Evolutionary conservation across 148 eudicot genomes (phyloP).

Genomic region (Rhododendron vialii): DNA sequence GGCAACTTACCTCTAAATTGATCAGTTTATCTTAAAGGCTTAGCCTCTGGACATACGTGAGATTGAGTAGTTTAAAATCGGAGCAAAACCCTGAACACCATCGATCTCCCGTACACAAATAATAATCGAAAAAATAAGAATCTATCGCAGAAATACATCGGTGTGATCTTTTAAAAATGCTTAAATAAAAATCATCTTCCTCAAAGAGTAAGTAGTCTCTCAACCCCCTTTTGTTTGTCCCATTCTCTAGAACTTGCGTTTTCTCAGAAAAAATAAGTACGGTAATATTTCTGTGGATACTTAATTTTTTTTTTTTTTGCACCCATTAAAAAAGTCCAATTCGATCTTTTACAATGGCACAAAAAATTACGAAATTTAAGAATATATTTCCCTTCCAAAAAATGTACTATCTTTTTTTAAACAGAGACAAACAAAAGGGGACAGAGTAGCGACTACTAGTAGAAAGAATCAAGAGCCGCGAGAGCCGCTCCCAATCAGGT

Average conservation of each 20-base stretch:
- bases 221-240: too few species aligned
- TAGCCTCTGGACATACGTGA: neutral
- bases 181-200: neutral
- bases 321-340: too few species aligned
- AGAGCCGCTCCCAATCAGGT: slow-evolving; percentile 16
- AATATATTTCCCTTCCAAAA: neutral
- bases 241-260: neutral
- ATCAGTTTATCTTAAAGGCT: neutral
- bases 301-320: too few species aligned
- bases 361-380: too few species aligned
- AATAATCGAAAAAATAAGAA: too few species aligned
- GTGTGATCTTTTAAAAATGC: too few species aligned
- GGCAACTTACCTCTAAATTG: neutral
- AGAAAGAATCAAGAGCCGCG: neutral
- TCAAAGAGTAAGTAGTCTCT: neutral
- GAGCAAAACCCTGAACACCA: neutral
- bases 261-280: too few species aligned
- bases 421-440: neutral
- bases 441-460: neutral
- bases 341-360: neutral
- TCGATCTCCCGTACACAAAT: neutral
- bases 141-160: too few species aligned
- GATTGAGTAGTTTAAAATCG: neutral
- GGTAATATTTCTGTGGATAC: neutral
- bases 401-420: too few species aligned